phyloP scores from a whole-genome alignment of 2,329 filamentous ascomycete genomes.

The Blastomyces percursus region DNA sequence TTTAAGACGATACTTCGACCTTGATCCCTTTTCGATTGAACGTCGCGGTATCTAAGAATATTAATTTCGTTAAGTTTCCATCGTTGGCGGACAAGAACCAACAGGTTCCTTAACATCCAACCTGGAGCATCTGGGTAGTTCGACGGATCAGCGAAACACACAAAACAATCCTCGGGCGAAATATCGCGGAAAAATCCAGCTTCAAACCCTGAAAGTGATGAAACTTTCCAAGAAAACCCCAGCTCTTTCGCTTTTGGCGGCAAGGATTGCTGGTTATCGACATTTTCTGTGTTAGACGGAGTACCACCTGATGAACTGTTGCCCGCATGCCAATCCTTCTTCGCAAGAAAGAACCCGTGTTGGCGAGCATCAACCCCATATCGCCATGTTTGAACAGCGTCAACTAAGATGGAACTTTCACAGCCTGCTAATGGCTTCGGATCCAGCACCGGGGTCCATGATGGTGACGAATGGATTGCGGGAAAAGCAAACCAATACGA shows the following conservation, averaged over 20 bases:
- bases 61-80: constrained; percentile 69
- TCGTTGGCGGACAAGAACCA: constrained; percentile 71
- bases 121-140: constrained; percentile 79
- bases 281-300: constrained; percentile 18
- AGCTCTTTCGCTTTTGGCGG: constrained; percentile 46
- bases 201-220: constrained; percentile 66
- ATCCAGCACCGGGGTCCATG: constrained; percentile 53
- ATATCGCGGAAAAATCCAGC: constrained; percentile 72
- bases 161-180: constrained; percentile 61
- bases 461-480: constrained; percentile 75
- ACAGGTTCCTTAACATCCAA: constrained; percentile 83
- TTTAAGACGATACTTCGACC: constrained; percentile 70
- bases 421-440: constrained; percentile 43
- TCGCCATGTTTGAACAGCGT: constrained; percentile 76
- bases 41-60: constrained; percentile 82
- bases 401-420: constrained; percentile 70
- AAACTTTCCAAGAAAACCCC: constrained; percentile 66
- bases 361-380: constrained; percentile 72
- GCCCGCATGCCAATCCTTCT: constrained; percentile 46
- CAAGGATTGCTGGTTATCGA: constrained; percentile 34
- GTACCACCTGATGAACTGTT: constrained; percentile 9
- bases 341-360: constrained; percentile 92
- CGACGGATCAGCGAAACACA: constrained; percentile 86
- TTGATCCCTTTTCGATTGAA: constrained; percentile 63
- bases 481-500: constrained; percentile 98